Base-by-base conservation (phyloP, 129 eudicot species). In the Deinandra increscens region DNA sequence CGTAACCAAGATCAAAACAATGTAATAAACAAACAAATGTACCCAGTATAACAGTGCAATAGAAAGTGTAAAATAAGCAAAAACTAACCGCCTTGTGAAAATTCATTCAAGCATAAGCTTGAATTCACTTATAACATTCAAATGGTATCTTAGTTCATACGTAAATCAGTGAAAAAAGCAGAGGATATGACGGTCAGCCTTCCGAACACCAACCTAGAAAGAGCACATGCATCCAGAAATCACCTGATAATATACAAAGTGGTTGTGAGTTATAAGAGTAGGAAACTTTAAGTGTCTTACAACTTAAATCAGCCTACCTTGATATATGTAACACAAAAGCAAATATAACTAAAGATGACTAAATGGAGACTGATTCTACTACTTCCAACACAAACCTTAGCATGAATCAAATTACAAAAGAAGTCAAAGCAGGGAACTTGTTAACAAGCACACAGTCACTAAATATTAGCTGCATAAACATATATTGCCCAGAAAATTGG, bases 121-220 rank as follows among this genome's bases (percentile, higher is more conserved):
- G 42, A 73, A 36, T 63, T 63, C 44, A 73, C 59, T 19, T 44
- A 7, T 43, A 51, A 65, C 65, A 74, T 64, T 63, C 56, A 74
- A 20, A 73, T 58, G 13, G 14, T 13, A 50, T 36, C 64, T 73
- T 38, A 31, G 70, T 36, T 48, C 22, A 63, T 62, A 49, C 5
- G 53, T 49, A n/a, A 29, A 73, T 37, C 42, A 10, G 51, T 26
- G 3, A 23, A 15, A 59, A 45, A 46, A 36, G 7, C 61, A 61
- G 48, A 48, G 18, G 9, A 41, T 17, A 11, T 41, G 19, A 49
- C 12, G 9, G 37, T 37, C 23, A 45, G 13, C 46, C 17, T 48
- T 36, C 19, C 18, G 2, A 69, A 59, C 23, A 36, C 68, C 72
- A 15, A 36, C 26, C 67, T 43, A 2, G 31, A 64, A 23, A 44